Conservation (phyloP, 495 filamentous ascomycete species). For the Hypoxylon fuscum region DNA sequence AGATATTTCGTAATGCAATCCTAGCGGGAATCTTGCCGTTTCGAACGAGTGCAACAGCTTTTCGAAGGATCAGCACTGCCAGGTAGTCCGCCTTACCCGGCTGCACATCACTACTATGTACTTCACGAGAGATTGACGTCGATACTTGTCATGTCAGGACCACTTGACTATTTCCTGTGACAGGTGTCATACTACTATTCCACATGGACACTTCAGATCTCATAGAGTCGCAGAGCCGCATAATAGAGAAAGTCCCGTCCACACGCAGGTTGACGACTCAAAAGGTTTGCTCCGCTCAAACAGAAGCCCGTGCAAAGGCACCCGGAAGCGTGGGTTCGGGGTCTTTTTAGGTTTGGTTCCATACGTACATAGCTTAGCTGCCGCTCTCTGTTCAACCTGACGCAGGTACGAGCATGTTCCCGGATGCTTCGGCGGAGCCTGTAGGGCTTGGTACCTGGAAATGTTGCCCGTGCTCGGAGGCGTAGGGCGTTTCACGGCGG, state of each 20-base stretch:
- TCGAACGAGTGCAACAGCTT: constrained; percentile 12
- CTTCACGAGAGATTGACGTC: constrained; percentile 21
- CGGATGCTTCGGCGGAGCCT: constrained; percentile 3
- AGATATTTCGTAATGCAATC: not conserved
- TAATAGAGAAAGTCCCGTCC: constrained; percentile 6
- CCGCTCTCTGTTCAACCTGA: constrained; percentile 19
- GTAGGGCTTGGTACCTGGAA: constrained; percentile 21
- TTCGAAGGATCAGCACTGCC: constrained; percentile 34
- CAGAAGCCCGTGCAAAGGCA: constrained; percentile 1
- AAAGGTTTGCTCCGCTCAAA: constrained; percentile 13
- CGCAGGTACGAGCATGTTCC: constrained; percentile 28
- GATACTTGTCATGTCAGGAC: constrained; percentile 8
- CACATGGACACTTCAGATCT: not conserved
- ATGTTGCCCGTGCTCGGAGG: constrained; percentile 6
- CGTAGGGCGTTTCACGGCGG: constrained; percentile 16
- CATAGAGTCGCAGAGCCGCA: constrained; percentile 12
- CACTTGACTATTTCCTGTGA: too few relatives aligned
- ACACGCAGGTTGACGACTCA: constrained; percentile 5
- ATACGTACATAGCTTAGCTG: constrained; percentile 5
- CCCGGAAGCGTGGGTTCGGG: constrained; percentile 17
- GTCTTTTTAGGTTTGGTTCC: not conserved
- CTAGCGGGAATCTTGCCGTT: constrained; percentile 11
- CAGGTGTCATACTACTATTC: too few relatives aligned
- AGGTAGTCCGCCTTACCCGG: constrained; percentile 30
- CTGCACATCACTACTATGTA: constrained; percentile 16